Base-by-base conservation (phyloP, 306 rosid genomes). In the Vigna angularis region DNA sequence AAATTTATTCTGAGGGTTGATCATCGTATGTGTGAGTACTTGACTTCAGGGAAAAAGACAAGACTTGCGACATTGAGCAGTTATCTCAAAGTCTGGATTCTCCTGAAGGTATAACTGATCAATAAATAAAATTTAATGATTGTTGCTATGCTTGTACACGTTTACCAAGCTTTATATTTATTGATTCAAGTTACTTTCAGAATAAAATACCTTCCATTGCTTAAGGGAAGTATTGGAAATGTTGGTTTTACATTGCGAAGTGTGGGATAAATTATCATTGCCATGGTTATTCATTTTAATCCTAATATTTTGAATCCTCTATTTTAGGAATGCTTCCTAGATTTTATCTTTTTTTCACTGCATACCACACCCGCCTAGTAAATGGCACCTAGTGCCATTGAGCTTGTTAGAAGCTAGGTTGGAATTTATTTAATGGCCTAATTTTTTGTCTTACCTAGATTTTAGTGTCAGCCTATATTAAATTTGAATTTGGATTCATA, bases 41-140 rank as follows among this genome's bases (percentile, higher is more conserved):
- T 93, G 73, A 93, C 97, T 74, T 86, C 91, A 4, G 99, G 99
- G 70, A 93, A 84, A 74, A 91, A 81, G 83, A 92, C 94, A n/a
- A 86, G 93, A 62, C 96, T 95, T 83, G 99, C 96, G 61, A 85
- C 71, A 77, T 84, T 95, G 86, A 93, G 97, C 56, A 93, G 99
- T 77, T 95, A 98, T 73, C 96, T 95, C 78, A 93, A 91, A 89
- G 99, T 87, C 73, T 95, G 98, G 99, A 91, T 95, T 72, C 78
- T 91, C 70, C 74, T 95, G 48, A 95, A 95, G 97, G 99, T 93
- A 91, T 56, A 81, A 67, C 48, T 64, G 58, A 58, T 36, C 32
- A 36, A 10, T 4, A 13, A 61, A 52, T 48, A 32, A 42, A 49
- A 76, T 76, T 72, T 6, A 47, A 26, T 59, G 17, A 34, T 56